Conservation (phyloP, 2,329 filamentous ascomycete genomes). For the Nannizziopsis barbatae region DNA sequence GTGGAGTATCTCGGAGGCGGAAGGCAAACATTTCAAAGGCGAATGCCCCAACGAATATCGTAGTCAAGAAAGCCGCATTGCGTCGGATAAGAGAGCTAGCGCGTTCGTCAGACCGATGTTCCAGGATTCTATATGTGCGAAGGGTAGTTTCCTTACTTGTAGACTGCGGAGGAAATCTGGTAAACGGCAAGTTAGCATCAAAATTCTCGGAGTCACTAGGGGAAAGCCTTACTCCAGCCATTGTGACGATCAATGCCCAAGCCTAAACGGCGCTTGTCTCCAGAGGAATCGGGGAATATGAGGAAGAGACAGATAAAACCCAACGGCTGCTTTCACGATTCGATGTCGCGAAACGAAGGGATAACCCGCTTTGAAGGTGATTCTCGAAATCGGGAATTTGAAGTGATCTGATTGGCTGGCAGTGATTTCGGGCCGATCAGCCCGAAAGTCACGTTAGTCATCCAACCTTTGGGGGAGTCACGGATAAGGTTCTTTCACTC, state of each 20-base stretch:
- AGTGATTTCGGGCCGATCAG: background rate
- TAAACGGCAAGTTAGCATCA: conserved; percentile 3
- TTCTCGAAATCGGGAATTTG: conserved; percentile 12
- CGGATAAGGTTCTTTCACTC: background rate
- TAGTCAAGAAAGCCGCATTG: conserved; percentile 78
- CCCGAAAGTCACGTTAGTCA: background rate
- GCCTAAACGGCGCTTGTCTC: background rate
- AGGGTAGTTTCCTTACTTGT: conserved; percentile 42
- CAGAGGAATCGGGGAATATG: background rate
- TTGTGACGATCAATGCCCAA: conserved; percentile 32
- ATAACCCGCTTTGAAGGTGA: background rate
- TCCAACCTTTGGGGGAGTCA: background rate
- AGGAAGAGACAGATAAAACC: conserved; percentile 1
- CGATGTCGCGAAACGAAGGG: conserved; percentile 1
- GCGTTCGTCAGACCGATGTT: conserved; percentile 15
- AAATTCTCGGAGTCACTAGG: background rate
- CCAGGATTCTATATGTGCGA: conserved; percentile 3
- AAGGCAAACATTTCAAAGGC: conserved; percentile 79
- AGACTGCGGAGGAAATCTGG: conserved; percentile 45
- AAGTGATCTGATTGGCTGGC: conserved; percentile 12
- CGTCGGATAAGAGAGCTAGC: conserved; percentile 69
- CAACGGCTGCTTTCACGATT: background rate
- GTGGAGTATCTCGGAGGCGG: background rate
- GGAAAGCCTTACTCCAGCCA: conserved; percentile 44
- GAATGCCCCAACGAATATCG: conserved; percentile 80